These are phyloP conservation scores for Botrytis aclada DNA, from an alignment of 2,329 filamentous ascomycete genomes.

Conservation along the genomic window DNA sequence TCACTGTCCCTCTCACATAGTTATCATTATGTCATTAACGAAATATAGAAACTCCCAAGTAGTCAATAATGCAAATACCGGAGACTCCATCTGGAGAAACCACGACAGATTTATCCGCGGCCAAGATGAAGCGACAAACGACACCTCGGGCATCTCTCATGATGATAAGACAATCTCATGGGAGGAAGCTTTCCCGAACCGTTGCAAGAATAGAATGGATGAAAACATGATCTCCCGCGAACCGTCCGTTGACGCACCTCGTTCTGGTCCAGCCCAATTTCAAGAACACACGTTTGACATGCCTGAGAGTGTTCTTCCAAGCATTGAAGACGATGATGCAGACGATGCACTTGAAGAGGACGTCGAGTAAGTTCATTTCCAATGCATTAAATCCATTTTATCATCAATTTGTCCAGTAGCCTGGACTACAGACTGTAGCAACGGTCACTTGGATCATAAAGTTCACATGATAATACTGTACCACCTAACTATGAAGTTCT, in stretches of 20 bases:
- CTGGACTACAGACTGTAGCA: no score
- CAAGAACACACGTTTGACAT: neutral
- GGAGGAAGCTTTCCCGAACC: no score
- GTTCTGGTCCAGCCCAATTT: neutral
- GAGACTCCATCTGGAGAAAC: conserved; percentile 78
- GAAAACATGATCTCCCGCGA: neutral
- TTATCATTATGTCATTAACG: neutral
- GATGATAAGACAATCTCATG: no score
- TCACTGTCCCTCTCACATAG: neutral
- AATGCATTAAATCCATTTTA: no score
- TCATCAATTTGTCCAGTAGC: neutral
- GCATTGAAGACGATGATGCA: neutral
- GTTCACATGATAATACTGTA: neutral
- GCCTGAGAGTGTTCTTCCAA: neutral
- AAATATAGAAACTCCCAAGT: conserved; percentile 56
- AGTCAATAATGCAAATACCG: conserved; percentile 71
- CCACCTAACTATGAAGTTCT: neutral
- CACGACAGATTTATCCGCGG: conserved; percentile 67
- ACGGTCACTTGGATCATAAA: neutral
- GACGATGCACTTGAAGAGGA: neutral
- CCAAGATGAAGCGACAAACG: conserved; percentile 55
- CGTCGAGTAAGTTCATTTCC: neutral
- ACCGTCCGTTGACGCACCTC: neutral
- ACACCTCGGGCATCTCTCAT: neutral
- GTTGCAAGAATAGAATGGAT: no score